Evolutionary conservation across 768 basidiomycete species (phyloP), one percentile per base, ranked within the genome.

Genomic region (Suillus variegatus): DNA sequence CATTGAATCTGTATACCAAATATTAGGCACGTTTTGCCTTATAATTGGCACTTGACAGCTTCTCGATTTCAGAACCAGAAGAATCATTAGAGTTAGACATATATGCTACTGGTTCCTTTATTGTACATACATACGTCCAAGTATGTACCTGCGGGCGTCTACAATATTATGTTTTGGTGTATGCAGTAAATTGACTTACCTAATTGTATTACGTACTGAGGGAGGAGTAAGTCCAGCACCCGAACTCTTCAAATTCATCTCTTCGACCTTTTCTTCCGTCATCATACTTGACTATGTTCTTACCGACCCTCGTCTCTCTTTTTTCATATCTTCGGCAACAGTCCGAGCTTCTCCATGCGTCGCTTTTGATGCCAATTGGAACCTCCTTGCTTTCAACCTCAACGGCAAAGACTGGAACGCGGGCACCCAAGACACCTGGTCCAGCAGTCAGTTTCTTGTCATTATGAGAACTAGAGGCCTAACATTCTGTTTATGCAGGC

Each of bases 311-410:
- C 79, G 83, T 75, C 84, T 78, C 82, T 86, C 85, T 86, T 86
- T 84, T 40, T 73, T 80, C 54, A 71, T 82, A 64, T 78, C 77
- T 62, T 73, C 78, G 14, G 64, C 72, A 9, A 64, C 74, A 46
- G 79, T 81, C 65, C 74, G 70, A 41, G 78, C 82, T 2, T 76
- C 78, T 20, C 82, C 88, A 4, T 97, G 95, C 74, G 81, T 94
- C 46, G 85, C 89, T 25, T 95, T 96, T 73, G 95, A 97, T 73
- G 72, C 82, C 51, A 80, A 78, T 70, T 95, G 90, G 88, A 94
- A 96, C 76, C 84, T 98, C 61, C 86, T 93, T 61, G 92, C 90
- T 25, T 93, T 98, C 74, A 93, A 92, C 63, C 85, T 93, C 66
- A 86, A 89, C 64, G 89, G 88, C 65, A 90, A 92, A 72, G 95